A percentile compares a stretch with the other conserved stretches of the same genome.
These are phyloP conservation scores for Hygrocybe punicea DNA, from an alignment of 768 basidiomycete genomes.

Conservation along the genomic window DNA sequence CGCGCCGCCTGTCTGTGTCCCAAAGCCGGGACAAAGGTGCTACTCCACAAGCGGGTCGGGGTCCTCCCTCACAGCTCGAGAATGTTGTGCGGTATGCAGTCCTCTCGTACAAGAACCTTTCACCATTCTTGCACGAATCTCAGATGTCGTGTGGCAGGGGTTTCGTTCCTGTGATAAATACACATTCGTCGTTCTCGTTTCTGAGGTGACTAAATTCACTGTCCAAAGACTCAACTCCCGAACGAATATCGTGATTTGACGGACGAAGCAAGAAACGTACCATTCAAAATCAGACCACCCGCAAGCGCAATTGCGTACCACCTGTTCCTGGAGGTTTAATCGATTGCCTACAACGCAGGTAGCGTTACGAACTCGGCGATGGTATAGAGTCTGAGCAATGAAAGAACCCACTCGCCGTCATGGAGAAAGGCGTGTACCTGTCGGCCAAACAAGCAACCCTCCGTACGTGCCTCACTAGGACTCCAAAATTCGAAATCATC, in stretches of 20 bases:
- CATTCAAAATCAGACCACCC: constrained; percentile 85
- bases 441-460: constrained; percentile 87
- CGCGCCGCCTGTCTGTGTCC: constrained; percentile 56
- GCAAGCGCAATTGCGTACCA: constrained; percentile 75
- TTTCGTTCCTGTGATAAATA: constrained; percentile 65
- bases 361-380: constrained; percentile 73
- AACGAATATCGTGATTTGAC: background rate
- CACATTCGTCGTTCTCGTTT: constrained; percentile 67
- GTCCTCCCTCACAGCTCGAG: constrained; percentile 81
- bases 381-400: constrained; percentile 70
- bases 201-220: constrained; percentile 93
- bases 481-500: constrained; percentile 99
- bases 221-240: constrained; percentile 4
- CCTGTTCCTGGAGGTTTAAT: constrained; percentile 47
- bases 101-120: constrained; percentile 89
- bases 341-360: constrained; percentile 83
- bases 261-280: constrained; percentile 43
- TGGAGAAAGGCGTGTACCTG: constrained; percentile 50
- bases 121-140: constrained; percentile 55
- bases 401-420: constrained; percentile 1
- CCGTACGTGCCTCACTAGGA: constrained; percentile 81
- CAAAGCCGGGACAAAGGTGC: constrained; percentile 82
- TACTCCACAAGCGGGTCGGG: constrained; percentile 68
- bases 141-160: constrained; percentile 62
- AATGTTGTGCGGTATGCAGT: constrained; percentile 89